Conservation (phyloP, 345 rosid genomes). For the Kernera saxatilis region DNA sequence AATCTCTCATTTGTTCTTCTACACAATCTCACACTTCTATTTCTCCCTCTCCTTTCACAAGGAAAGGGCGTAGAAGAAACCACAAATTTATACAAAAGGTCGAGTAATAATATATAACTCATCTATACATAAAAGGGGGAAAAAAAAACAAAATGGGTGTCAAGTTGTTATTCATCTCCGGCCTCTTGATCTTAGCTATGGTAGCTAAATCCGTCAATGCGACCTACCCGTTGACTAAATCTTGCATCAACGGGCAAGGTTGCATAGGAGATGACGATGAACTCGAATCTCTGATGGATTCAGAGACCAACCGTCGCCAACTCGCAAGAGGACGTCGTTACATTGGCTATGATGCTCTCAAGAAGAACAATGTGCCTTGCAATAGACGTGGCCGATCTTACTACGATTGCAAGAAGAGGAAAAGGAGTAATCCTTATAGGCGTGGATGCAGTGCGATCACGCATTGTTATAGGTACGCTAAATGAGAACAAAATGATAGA, state of each 20-base stretch:
- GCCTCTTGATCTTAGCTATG: constrained; percentile 26
- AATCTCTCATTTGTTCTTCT: constrained; percentile 26
- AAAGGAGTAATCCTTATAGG: constrained; percentile 40
- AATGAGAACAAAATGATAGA: constrained; percentile 14
- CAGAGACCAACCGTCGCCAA: constrained; percentile 34
- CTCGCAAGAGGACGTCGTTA: constrained; percentile 27
- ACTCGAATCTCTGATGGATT: constrained; percentile 34
- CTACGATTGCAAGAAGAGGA: constrained; percentile 39
- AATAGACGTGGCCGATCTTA: constrained; percentile 44
- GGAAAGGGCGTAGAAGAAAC: constrained; percentile 40
- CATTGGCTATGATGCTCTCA: constrained; percentile 44
- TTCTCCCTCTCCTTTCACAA: constrained; percentile 30
- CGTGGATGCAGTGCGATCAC: constrained; percentile 55
- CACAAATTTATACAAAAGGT: not conserved
- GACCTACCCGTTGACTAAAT: constrained; percentile 21
- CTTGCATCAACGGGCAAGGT: constrained; percentile 23
- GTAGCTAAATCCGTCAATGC: constrained; percentile 27
- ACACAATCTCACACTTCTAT: constrained; percentile 20
- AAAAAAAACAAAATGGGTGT: constrained; percentile 25
- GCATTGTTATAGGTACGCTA: constrained; percentile 38
- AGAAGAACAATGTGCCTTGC: constrained; percentile 39
- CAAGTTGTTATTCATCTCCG: constrained; percentile 28
- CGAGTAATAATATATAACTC: not conserved
- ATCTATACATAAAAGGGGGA: not conserved
- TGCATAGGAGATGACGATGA: constrained; percentile 35